Conservation (phyloP, 129 eudicot species). For the Smallanthus sonchifolius region DNA sequence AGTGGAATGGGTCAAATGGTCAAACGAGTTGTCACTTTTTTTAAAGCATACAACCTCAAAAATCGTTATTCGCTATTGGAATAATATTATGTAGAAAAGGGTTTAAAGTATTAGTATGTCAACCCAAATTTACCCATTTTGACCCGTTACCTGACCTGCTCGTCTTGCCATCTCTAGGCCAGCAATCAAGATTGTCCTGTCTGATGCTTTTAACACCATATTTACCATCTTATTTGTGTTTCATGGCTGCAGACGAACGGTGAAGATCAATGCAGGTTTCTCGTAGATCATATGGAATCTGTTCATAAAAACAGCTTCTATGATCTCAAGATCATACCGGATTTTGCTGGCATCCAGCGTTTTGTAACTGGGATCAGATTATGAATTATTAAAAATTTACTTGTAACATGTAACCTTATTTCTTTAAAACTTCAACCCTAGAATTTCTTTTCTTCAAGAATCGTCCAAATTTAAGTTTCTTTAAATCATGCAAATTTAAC, state of each 20-base stretch:
- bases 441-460: no score
- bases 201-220: background rate
- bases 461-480: no score
- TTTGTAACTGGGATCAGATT: constrained; percentile 71
- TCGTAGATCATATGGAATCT: constrained; percentile 52
- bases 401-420: constrained; percentile 3
- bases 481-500: no score
- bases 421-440: background rate
- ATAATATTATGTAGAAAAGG: background rate
- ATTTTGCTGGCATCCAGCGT: constrained; percentile 74
- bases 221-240: background rate
- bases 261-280: constrained; percentile 71
- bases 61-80: background rate
- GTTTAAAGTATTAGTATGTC: background rate
- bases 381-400: background rate
- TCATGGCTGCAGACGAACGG: constrained; percentile 75
- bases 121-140: background rate
- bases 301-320: constrained; percentile 37
- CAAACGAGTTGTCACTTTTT: background rate
- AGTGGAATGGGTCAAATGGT: background rate
- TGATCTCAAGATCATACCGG: constrained; percentile 44
- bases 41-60: background rate
- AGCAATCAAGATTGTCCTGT: background rate
- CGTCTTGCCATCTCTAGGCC: background rate
- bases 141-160: background rate